Evolutionary conservation across 768 basidiomycete species (phyloP), one percentile per base, ranked within the genome.

Genomic region (Cyclocybe cylindracea): DNA sequence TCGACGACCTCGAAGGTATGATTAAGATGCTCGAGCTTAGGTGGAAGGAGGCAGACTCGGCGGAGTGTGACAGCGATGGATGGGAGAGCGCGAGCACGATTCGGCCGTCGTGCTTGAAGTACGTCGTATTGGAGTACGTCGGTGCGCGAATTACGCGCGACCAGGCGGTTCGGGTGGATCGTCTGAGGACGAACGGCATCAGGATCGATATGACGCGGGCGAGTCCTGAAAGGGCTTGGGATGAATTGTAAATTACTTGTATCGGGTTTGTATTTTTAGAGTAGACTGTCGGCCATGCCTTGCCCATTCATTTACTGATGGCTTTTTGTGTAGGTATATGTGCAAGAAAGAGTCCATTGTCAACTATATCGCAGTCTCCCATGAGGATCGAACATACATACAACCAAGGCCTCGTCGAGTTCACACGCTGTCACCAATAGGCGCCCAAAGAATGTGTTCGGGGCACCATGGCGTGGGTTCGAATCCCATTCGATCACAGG

Each of bases 101-200:
- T 32, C 16, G 16, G 7, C 24, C n/a, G 39, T 29, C 48, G 32
- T 7, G 14, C 32, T 14, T 50, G 24, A 24, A 24, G 24, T 24
- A 42, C 41, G 41, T 50, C 14, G 42, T 50, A 32, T 10, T 50
- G 14, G 48, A 50, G 14, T 50, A 50, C 43, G 16, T 19, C 9
- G 41, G 48, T 7, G 14, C 41, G 41, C 32, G 36, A 11, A 50
- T 50, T 16, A 34, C 19, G 1, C 48, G n/a, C 39, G 39, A 35
- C 34, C 48, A 50, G 48, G 48, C 48, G 7, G 18, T 50, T 10
- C 10, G 48, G n/a, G 48, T 50, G 11, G 48, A 50, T 35, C 40
- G 40, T 13, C 18, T 50, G 41, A 41, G 48, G 39, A 39, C 13
- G 11, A 42, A 32, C n/a, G 48, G 48, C 1, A 39, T 50, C 5